Conservation (phyloP, 1,284 basidiomycete genomes). For the Moesziomyces sp. region DNA sequence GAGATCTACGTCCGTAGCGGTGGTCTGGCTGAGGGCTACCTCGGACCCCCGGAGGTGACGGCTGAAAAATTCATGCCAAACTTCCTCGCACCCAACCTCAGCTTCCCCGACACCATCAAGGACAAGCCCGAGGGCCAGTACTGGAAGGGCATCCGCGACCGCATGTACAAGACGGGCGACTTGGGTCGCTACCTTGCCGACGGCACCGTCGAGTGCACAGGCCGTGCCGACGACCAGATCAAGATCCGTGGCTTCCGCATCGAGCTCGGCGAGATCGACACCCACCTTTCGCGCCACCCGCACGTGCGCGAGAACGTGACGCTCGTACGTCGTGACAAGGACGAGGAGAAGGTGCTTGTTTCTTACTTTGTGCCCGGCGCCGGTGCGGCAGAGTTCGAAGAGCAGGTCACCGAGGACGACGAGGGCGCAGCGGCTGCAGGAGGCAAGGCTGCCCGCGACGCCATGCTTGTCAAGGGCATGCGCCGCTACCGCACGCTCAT, state of each 20-base stretch:
- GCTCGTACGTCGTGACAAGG: conserved; percentile 94
- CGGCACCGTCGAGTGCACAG: conserved; percentile 95
- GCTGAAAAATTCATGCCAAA: conserved; percentile 72
- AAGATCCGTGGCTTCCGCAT: conserved; percentile 99
- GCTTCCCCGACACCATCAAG: conserved; percentile 58
- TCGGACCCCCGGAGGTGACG: conserved; percentile 81
- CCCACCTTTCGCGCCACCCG: conserved; percentile 91
- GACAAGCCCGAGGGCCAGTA: conserved; percentile 59
- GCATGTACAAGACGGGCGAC: conserved; percentile 98
- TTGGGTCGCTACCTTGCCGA: conserved; percentile 92
- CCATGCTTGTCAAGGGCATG: conserved; percentile 61
- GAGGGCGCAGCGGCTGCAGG: conserved; percentile 66
- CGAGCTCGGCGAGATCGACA: conserved; percentile 98
- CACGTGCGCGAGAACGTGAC: conserved; percentile 96
- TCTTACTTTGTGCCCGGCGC: conserved; percentile 96
- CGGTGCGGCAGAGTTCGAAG: conserved; percentile 76
- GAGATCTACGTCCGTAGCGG: conserved; percentile 99
- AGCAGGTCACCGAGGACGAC: conserved; percentile 71
- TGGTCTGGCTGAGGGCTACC: conserved; percentile 94
- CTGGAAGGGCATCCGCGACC: conserved; percentile 97
- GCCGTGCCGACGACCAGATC: conserved; percentile 97
- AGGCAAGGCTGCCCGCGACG: conserved; percentile 39
- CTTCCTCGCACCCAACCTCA: conserved; percentile 61
- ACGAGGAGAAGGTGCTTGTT: conserved; percentile 98
- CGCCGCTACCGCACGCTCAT: conserved; percentile 77